These are phyloP conservation scores for Pythium guiyangense DNA, from an alignment of 352 stramenopile species.

Conservation along the genomic window DNA sequence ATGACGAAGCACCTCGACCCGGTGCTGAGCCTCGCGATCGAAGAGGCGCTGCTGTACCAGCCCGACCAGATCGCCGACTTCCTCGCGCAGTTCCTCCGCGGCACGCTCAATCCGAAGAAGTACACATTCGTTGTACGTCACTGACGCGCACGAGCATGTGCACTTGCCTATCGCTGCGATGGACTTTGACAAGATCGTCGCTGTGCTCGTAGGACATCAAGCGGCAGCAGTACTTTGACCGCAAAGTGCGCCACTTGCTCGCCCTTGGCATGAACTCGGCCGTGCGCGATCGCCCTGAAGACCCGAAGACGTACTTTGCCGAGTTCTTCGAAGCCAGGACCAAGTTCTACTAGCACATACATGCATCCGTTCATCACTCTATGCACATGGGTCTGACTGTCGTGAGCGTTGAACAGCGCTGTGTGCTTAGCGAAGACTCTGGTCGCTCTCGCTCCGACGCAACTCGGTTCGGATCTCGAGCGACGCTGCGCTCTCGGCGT, in stretches of 20 bases:
- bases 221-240: conserved; percentile 68
- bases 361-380: too few species aligned
- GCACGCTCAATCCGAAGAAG: conserved; percentile 64
- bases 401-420: too few species aligned
- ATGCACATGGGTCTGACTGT: too few species aligned
- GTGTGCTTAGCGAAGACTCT: too few species aligned
- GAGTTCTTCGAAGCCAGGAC: conserved; percentile 68
- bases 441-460: too few species aligned
- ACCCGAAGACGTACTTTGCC: conserved; percentile 45
- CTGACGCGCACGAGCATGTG: background rate
- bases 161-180: too few species aligned
- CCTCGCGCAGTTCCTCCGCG: conserved; percentile 54
- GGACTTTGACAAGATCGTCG: too few species aligned
- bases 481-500: conserved; percentile 21
- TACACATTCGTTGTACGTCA: conserved; percentile 68
- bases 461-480: conserved; percentile 37
- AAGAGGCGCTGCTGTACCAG: conserved; percentile 70
- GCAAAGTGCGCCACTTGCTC: conserved; percentile 71
- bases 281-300: conserved; percentile 53
- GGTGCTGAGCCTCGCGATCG: conserved; percentile 52
- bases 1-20: conserved; percentile 64
- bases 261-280: conserved; percentile 55
- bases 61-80: conserved; percentile 72
- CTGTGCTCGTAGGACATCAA: conserved; percentile 54
- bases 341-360: conserved; percentile 45